Evolutionary conservation across 2,329 filamentous ascomycete species (phyloP).

Genomic region (Sporothrix brunneoviolacea): DNA sequence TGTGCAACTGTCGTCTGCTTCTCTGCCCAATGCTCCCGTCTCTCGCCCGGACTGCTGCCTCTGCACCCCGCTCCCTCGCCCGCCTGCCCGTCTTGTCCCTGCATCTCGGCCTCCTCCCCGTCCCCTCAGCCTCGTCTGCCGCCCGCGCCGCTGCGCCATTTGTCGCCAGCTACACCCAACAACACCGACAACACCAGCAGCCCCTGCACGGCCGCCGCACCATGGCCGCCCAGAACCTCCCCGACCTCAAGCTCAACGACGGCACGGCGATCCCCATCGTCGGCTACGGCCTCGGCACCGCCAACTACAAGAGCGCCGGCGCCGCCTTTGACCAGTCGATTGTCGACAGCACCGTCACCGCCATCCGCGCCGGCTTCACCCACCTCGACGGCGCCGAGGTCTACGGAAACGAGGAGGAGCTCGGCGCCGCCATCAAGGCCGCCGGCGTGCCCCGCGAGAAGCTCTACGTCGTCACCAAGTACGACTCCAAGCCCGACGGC

Average conservation of each 20-base stretch:
- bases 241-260: slow-evolving; percentile 64
- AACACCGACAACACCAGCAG: no score
- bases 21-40: neutral
- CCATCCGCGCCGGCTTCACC: slow-evolving; percentile 62
- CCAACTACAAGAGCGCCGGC: slow-evolving; percentile 49
- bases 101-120: no score
- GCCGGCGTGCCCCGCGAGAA: slow-evolving; percentile 57
- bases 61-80: neutral
- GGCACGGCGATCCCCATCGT: slow-evolving; percentile 68
- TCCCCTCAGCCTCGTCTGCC: neutral
- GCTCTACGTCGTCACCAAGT: slow-evolving; percentile 63
- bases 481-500: slow-evolving; percentile 30
- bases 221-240: slow-evolving; percentile 31
- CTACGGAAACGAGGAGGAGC: slow-evolving; percentile 61
- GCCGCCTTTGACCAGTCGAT: slow-evolving; percentile 49
- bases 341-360: slow-evolving; percentile 46
- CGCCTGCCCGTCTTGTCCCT: no score
- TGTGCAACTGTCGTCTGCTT: no score
- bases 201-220: neutral
- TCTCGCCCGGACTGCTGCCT: neutral
- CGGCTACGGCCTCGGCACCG: slow-evolving; percentile 66
- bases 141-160: neutral
- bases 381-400: slow-evolving; percentile 71
- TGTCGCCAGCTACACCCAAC: neutral
- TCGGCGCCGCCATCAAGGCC: slow-evolving; percentile 64